These are phyloP conservation scores for Aureobasidium sp. DNA, from an alignment of 2,329 filamentous ascomycete species.

Conservation along the genomic window DNA sequence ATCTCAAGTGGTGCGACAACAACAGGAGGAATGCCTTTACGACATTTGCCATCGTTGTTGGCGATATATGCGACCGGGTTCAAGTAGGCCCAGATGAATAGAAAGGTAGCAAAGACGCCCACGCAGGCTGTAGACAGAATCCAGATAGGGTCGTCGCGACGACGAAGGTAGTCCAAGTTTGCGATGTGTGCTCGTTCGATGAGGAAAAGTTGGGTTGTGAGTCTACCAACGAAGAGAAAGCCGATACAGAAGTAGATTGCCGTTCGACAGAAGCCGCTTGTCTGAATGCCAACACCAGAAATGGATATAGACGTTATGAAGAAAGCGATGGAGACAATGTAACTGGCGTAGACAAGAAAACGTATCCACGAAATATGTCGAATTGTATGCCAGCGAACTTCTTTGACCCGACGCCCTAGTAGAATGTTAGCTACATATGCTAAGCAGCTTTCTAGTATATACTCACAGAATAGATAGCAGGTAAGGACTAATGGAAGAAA, in stretches of 20 bases:
- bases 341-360: slow-evolving; percentile 26
- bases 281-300: slow-evolving; percentile 23
- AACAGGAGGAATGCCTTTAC: slow-evolving; percentile 30
- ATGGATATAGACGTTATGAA: slow-evolving; percentile 26
- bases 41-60: slow-evolving; percentile 25
- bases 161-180: slow-evolving; percentile 24
- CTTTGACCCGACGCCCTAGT: slow-evolving; percentile 12
- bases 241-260: slow-evolving; percentile 30
- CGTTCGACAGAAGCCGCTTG: slow-evolving; percentile 21
- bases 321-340: slow-evolving; percentile 27
- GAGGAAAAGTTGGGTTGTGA: slow-evolving; percentile 31
- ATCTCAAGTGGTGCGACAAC: slow-evolving; percentile 28
- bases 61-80: slow-evolving; percentile 26
- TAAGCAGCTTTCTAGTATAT: not conserved
- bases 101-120: slow-evolving; percentile 15
- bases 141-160: slow-evolving; percentile 29
- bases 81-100: slow-evolving; percentile 16
- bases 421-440: not conserved
- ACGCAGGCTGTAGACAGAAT: slow-evolving; percentile 20
- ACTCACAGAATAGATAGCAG: slow-evolving; percentile 9
- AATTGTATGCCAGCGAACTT: slow-evolving; percentile 13
- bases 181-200: slow-evolving; percentile 33
- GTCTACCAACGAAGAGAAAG: slow-evolving; percentile 29
- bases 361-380: slow-evolving; percentile 23
- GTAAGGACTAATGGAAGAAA: not conserved